Percentiles rank a stretch among this genome's conserved stretches.
These are phyloP conservation scores for Pugionium cornutum DNA, from an alignment of 345 rosid species.

Conservation along the genomic window DNA sequence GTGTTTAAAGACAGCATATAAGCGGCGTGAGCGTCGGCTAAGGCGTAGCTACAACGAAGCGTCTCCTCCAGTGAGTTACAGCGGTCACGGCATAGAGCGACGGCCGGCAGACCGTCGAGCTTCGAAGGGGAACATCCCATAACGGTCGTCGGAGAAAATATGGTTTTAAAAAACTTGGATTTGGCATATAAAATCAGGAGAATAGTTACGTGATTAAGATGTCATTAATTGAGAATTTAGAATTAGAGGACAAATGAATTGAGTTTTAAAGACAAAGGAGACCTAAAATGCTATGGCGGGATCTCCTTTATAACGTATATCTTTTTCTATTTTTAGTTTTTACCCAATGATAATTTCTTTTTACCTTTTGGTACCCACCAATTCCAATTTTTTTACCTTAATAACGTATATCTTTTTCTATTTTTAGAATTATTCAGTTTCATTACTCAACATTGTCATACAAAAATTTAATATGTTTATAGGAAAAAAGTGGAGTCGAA, in stretches of 20 bases:
- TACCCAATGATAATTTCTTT: too few relatives aligned
- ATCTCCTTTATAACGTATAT: constrained; percentile 25
- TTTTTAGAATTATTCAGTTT: too few relatives aligned
- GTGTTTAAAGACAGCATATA: constrained; percentile 52
- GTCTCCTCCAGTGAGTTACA: constrained; percentile 58
- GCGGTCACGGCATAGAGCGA: constrained; percentile 62
- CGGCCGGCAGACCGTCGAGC: constrained; percentile 58
- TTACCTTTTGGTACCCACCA: too few relatives aligned
- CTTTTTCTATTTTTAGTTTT: neutral
- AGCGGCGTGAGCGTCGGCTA: constrained; percentile 58
- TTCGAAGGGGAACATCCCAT: constrained; percentile 47
- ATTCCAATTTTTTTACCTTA: too few relatives aligned
- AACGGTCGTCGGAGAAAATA: constrained; percentile 31
- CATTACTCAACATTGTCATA: too few relatives aligned
- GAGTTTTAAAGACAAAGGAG: neutral
- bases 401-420: too few relatives aligned
- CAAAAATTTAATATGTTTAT: too few relatives aligned
- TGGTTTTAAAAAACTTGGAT: neutral
- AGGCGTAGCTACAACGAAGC: constrained; percentile 53
- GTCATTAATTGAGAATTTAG: neutral
- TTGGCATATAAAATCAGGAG: neutral
- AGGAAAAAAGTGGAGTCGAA: too few relatives aligned
- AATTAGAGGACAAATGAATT: neutral
- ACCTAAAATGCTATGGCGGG: constrained; percentile 21
- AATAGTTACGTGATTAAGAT: constrained; percentile 25